Conservation (phyloP, 2,329 filamentous ascomycete species). For the Colletotrichum agaves region DNA sequence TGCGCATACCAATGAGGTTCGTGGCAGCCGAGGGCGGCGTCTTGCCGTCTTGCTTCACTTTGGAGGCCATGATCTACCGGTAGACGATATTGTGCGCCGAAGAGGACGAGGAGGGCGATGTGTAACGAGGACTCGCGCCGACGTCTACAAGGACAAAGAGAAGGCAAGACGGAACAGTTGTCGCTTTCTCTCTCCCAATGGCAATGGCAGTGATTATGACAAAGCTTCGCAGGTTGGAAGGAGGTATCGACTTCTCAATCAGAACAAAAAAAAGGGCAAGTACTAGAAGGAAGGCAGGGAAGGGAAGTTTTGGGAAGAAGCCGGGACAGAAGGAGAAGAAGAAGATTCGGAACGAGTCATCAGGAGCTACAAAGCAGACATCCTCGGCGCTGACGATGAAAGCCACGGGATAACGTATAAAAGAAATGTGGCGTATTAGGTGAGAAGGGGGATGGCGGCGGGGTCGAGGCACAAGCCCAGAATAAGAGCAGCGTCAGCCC, state of each 20-base stretch:
- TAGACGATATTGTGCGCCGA: constrained; percentile 6
- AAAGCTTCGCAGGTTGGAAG: not conserved
- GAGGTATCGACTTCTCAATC: not conserved
- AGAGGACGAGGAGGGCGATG: constrained; percentile 18
- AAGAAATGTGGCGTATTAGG: constrained; percentile 26
- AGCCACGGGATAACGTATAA: constrained; percentile 37
- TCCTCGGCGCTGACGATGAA: constrained; percentile 37
- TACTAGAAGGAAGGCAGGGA: not conserved
- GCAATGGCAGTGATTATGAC: not conserved
- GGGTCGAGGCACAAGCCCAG: constrained; percentile 35
- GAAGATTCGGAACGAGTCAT: constrained; percentile 33
- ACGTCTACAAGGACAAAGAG: constrained; percentile 3
- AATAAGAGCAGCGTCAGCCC: constrained; percentile 14
- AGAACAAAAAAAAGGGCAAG: constrained; percentile 9
- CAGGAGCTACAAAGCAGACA: constrained; percentile 32
- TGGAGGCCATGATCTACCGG: constrained; percentile 51
- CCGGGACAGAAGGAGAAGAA: constrained; percentile 33
- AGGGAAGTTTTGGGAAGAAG: constrained; percentile 2
- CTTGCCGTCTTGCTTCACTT: constrained; percentile 65
- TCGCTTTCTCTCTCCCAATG: not conserved
- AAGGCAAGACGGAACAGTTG: constrained; percentile 2
- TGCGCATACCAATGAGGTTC: constrained; percentile 83
- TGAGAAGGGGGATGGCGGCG: not conserved
- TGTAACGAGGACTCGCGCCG: constrained; percentile 5
- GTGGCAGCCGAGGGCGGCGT: constrained; percentile 86